Conservation (phyloP, 108 stramenopile genomes). For the Skeletonema menzelii region DNA sequence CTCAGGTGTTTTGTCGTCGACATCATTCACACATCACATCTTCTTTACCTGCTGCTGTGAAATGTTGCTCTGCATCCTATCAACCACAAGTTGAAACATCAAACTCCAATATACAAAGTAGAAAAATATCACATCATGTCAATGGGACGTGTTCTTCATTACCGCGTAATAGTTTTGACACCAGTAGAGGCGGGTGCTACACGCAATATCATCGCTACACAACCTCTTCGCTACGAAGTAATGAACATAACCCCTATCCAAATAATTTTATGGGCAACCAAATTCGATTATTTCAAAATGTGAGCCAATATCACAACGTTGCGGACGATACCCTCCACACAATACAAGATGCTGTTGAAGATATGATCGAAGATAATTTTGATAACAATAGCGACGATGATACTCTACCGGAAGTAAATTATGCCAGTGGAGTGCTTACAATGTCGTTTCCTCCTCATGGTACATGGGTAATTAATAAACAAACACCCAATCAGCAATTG, state of each 20-base stretch:
- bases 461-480: slow-evolving; percentile 96
- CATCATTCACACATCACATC: not conserved
- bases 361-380: slow-evolving; percentile 71
- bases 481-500: slow-evolving; percentile 91
- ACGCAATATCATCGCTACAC: not conserved
- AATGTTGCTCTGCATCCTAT: not conserved
- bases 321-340: slow-evolving; percentile 88
- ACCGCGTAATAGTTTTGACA: not conserved
- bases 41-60: not conserved
- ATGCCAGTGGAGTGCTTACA: slow-evolving; percentile 78
- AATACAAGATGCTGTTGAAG: slow-evolving; percentile 88
- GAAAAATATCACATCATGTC: not conserved
- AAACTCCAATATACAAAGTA: not conserved
- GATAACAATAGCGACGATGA: slow-evolving; percentile 31
- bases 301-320: slow-evolving; percentile 75
- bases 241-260: not conserved
- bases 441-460: slow-evolving; percentile 75
- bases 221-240: not conserved
- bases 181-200: not conserved
- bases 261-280: not conserved
- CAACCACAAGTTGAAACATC: not conserved
- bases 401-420: slow-evolving; percentile 64
- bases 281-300: slow-evolving; percentile 57
- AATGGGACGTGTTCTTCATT: not conserved
- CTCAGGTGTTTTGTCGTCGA: not conserved